Evolutionary conservation across 2,329 filamentous ascomycete species (phyloP).

Genomic region (Exophiala sideris): DNA sequence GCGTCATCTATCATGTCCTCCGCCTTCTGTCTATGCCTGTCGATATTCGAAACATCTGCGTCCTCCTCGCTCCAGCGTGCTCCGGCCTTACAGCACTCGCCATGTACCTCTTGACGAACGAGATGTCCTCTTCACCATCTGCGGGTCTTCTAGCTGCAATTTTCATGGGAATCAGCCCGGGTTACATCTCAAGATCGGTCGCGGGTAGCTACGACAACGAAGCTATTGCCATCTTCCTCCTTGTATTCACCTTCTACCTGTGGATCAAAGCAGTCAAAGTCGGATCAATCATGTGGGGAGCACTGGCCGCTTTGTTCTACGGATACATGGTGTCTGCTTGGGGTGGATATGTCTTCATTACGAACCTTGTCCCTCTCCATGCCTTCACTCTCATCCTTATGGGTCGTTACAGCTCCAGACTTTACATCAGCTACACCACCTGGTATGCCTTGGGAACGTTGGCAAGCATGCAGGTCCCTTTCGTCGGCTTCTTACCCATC

Average conservation of each 20-base stretch:
- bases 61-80: slow-evolving; percentile 89
- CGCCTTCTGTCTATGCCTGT: slow-evolving; percentile 85
- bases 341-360: slow-evolving; percentile 99
- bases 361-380: slow-evolving; percentile 91
- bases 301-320: slow-evolving; percentile 90
- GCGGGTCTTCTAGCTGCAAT: slow-evolving; percentile 89
- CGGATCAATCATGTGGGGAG: slow-evolving; percentile 95
- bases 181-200: slow-evolving; percentile 96
- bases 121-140: slow-evolving; percentile 94
- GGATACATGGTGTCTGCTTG: slow-evolving; percentile 99
- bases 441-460: slow-evolving; percentile 97
- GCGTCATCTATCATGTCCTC: slow-evolving; percentile 90
- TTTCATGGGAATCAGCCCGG: slow-evolving; percentile 97
- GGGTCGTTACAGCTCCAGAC: slow-evolving; percentile 88
- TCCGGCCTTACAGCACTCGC: slow-evolving; percentile 92
- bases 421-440: slow-evolving; percentile 96
- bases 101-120: slow-evolving; percentile 90
- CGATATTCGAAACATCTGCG: slow-evolving; percentile 98
- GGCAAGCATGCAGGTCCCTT: slow-evolving; percentile 98
- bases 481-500: slow-evolving; percentile 94
- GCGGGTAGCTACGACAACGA: slow-evolving; percentile 99
- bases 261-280: slow-evolving; percentile 99
- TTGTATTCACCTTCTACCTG: slow-evolving; percentile 97
- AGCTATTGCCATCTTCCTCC: slow-evolving; percentile 96
- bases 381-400: slow-evolving; percentile 92